Conservation (phyloP, 306 rosid genomes). For the Prunus dulcis region DNA sequence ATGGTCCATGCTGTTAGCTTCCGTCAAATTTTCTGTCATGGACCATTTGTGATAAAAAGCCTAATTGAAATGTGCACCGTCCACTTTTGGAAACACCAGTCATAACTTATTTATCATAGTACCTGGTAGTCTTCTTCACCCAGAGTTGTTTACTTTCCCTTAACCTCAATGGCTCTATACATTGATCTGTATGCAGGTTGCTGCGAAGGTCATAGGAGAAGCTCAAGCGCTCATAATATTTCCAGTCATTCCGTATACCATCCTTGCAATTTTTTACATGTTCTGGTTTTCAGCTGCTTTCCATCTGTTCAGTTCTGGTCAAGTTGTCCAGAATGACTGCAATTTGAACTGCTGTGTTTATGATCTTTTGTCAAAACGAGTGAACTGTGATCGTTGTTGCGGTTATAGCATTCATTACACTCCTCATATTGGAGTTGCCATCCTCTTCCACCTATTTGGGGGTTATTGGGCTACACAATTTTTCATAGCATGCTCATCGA, state of each 20-base stretch:
- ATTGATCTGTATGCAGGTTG: conserved; percentile 53
- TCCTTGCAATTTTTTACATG: conserved; percentile 88
- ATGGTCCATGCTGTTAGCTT: no score
- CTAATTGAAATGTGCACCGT: background rate
- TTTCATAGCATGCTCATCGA: conserved; percentile 78
- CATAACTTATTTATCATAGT: background rate
- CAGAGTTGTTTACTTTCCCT: background rate
- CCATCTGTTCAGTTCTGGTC: conserved; percentile 87
- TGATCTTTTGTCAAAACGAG: conserved; percentile 58
- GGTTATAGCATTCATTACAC: conserved; percentile 82
- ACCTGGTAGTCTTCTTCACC: background rate
- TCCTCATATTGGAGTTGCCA: conserved; percentile 74
- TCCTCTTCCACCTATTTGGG: conserved; percentile 92
- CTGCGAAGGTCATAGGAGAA: conserved; percentile 95
- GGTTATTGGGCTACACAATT: conserved; percentile 95
- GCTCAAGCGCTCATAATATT: conserved; percentile 81
- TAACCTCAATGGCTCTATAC: conserved; percentile 1
- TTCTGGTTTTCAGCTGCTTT: conserved; percentile 87
- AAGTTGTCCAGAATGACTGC: conserved; percentile 77
- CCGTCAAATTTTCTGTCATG: no score
- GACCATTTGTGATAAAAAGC: background rate
- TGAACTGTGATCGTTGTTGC: conserved; percentile 75
- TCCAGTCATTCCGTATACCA: conserved; percentile 73
- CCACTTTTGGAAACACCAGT: conserved; percentile 1
- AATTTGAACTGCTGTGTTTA: conserved; percentile 75